These are phyloP conservation scores for Geranium rotundifolium DNA, from an alignment of 345 rosid species.

Conservation along the genomic window DNA sequence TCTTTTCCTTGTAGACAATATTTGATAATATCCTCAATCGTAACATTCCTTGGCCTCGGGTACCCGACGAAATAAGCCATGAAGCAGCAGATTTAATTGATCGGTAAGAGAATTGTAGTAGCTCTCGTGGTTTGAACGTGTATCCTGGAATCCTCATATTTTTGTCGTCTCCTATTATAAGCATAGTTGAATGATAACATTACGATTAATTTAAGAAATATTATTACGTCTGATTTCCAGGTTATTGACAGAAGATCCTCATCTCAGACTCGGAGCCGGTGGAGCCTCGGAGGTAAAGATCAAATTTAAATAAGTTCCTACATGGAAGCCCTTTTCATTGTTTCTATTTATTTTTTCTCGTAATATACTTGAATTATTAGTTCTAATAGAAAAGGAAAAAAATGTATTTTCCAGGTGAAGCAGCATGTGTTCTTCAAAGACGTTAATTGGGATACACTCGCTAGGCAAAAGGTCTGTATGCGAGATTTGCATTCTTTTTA, in stretches of 20 bases:
- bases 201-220: not conserved
- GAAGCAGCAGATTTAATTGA: slow-evolving; percentile 85
- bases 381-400: no score
- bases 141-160: no score
- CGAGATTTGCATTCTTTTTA: not conserved
- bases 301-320: slow-evolving; percentile 6
- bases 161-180: no score
- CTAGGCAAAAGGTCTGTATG: slow-evolving; percentile 71
- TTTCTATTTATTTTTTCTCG: not conserved
- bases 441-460: slow-evolving; percentile 94
- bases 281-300: slow-evolving; percentile 83
- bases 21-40: slow-evolving; percentile 98
- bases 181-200: no score
- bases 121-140: not conserved
- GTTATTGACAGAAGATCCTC: slow-evolving; percentile 91
- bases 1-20: slow-evolving; percentile 50
- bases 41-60: slow-evolving; percentile 91
- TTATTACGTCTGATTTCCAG: slow-evolving; percentile 28
- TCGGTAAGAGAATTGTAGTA: slow-evolving; percentile 34
- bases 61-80: slow-evolving; percentile 70
- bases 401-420: slow-evolving; percentile 56
- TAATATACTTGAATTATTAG: not conserved
- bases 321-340: not conserved
- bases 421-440: slow-evolving; percentile 85
- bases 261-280: slow-evolving; percentile 91